phyloP scores from a whole-genome alignment of 2,329 filamentous ascomycete species.

The Teratosphaeria pseudoeucalypti region DNA sequence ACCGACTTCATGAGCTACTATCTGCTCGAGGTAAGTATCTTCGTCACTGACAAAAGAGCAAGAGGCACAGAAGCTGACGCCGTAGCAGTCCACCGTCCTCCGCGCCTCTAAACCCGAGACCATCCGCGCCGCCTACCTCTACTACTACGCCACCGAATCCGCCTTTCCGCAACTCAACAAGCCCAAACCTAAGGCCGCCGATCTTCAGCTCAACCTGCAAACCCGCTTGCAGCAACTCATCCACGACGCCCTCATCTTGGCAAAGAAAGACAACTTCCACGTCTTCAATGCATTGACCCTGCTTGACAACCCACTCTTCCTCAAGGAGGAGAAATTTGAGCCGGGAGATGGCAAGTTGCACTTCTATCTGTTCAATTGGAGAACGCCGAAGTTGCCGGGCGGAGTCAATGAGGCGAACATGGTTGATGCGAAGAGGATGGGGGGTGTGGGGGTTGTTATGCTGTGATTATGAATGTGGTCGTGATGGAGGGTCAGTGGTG shows the following conservation, averaged over 20 bases:
- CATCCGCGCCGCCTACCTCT: conserved; percentile 86
- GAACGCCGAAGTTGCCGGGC: conserved; percentile 71
- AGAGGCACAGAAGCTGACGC: neutral
- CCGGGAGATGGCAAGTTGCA: conserved; percentile 89
- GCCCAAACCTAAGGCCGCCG: conserved; percentile 16
- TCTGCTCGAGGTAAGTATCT: conserved; percentile 53
- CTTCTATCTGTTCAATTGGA: conserved; percentile 97
- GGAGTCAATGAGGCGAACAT: conserved; percentile 72
- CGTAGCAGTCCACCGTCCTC: conserved; percentile 65
- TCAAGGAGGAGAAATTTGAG: conserved; percentile 89
- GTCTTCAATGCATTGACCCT: conserved; percentile 94
- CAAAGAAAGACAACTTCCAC: conserved; percentile 76
- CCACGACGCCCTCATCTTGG: conserved; percentile 75
- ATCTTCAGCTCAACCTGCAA: conserved; percentile 49
- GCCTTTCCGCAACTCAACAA: conserved; percentile 44
- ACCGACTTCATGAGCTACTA: conserved; percentile 98
- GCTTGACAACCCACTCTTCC: conserved; percentile 87
- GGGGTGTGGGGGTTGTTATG: conserved; percentile 86
- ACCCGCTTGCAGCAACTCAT: conserved; percentile 70
- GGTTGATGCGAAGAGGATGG: conserved; percentile 65
- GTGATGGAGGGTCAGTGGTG: no score
- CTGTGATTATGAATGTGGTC: conserved; percentile 33
- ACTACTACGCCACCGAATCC: conserved; percentile 85
- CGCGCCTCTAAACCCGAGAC: conserved; percentile 62
- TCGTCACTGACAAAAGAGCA: neutral